Evolutionary conservation across 805 yeast genomes (phyloP), one percentile per base, ranked within the genome.

Genomic region (Hanseniaspora lindneri): DNA sequence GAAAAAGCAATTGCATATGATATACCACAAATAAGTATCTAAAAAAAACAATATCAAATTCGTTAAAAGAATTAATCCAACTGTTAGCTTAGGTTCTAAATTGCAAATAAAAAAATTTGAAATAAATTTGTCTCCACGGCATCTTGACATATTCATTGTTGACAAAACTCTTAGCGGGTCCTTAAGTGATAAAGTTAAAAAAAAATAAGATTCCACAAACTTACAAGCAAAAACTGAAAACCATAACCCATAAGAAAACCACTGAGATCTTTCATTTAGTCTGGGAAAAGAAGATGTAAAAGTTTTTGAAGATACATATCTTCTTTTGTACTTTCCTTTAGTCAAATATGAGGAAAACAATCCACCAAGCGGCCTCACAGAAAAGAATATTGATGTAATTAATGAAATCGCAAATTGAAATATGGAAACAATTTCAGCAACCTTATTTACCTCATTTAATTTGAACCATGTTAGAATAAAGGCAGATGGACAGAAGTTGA

Each of bases 21-120:
- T 83, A 56, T 83, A 84, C 95, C 95, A 84, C 16, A 84, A 65
- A 56, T 84, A 84, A 0, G 94, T 83, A 55, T 84, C 95, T 49
- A 84, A 70, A 55, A 82, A 81, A 61, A 83, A 84, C 36, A 84
- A 64, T 0, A 79, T 71, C 54, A 81, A 62, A 58, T 83, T 88
- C 0, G 87, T 78, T 10, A 75, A 34, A 16, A 74, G 58, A 55
- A 83, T 69, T 51, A 81, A 63, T 0, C 59, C 58, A 16, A 84
- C 62, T 1, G 84, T 67, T 23, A 83, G 64, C 10, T 58, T 60
- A 1, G 92, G 74, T 47, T 81, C 88, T 35, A 64, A 57, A 10
- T 61, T 58, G 58, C 94, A 83, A 28, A 81, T 50, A 54, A 74
- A 66, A 2, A 55, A 58, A 10, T 7, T 27, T n/a, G 48, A 36